phyloP scores from a whole-genome alignment of 1,284 basidiomycete genomes.

The Malassezia furfur region DNA sequence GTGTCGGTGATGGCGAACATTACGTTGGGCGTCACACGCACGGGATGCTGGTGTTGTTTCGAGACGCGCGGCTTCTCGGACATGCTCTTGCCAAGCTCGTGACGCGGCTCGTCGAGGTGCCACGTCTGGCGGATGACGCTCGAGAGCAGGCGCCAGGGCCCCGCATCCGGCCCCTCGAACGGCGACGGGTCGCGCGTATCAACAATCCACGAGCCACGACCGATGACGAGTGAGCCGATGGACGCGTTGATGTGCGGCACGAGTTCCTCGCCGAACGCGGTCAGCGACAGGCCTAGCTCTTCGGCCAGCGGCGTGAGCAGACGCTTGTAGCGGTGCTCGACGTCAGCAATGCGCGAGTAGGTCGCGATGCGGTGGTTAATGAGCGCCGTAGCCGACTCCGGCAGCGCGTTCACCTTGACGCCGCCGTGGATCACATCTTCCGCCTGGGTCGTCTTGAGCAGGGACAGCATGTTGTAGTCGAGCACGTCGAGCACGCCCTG shows the following conservation, averaged over 20 bases:
- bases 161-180: conserved; percentile 18
- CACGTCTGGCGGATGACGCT: conserved; percentile 51
- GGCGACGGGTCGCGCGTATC: conserved; percentile 5
- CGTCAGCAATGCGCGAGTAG: conserved; percentile 51
- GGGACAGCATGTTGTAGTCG: conserved; percentile 43
- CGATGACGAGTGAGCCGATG: conserved; percentile 1
- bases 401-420: conserved; percentile 60
- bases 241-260: conserved; percentile 13
- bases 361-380: conserved; percentile 59
- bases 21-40: conserved; percentile 54
- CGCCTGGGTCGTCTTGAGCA: conserved; percentile 62
- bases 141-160: conserved; percentile 48
- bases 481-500: not conserved
- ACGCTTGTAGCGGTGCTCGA: conserved; percentile 51
- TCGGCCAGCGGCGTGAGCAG: conserved; percentile 52
- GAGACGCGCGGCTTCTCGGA: conserved; percentile 52
- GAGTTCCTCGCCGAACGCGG: conserved; percentile 52
- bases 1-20: conserved; percentile 56
- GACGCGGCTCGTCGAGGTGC: conserved; percentile 56
- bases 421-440: conserved; percentile 61
- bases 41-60: conserved; percentile 44
- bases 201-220: conserved; percentile 7
- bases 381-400: conserved; percentile 55
- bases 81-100: conserved; percentile 53
- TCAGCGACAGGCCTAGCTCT: conserved; percentile 54